Evolutionary conservation across 495 filamentous ascomycete genomes (phyloP).

Genomic region (Penicillium pulvis): DNA sequence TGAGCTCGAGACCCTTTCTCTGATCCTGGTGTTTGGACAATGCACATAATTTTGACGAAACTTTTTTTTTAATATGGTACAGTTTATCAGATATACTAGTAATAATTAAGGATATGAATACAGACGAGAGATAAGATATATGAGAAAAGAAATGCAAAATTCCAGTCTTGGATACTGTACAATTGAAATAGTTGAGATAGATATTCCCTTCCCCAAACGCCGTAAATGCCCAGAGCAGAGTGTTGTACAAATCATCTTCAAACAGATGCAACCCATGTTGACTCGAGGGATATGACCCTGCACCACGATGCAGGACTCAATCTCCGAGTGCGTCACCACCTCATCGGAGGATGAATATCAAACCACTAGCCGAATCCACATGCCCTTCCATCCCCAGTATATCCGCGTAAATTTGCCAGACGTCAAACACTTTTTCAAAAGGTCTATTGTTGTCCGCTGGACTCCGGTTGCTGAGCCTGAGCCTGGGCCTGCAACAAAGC

Average conservation of each 20-base stretch:
- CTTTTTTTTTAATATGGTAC: neutral
- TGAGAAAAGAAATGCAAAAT: conserved; percentile 3
- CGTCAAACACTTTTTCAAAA: neutral
- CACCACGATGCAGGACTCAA: neutral
- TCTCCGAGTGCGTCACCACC: neutral
- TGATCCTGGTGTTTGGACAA: conserved; percentile 2
- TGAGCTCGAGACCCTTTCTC: neutral
- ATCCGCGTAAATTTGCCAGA: neutral
- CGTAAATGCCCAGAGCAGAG: conserved; percentile 41
- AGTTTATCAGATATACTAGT: neutral
- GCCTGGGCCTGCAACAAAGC: conserved; percentile 43
- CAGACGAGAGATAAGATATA: conserved; percentile 9
- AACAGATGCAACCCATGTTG: conserved; percentile 19
- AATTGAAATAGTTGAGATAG: conserved; percentile 1
- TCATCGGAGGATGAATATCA: neutral
- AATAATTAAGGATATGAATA: conserved; percentile 15
- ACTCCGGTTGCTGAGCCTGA: conserved; percentile 33
- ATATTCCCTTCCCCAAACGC: conserved; percentile 25
- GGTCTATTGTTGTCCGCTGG: conserved; percentile 16
- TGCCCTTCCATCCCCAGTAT: neutral
- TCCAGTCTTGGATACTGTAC: conserved; percentile 6
- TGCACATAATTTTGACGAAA: conserved; percentile 9
- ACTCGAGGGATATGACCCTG: neutral
- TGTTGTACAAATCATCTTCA: conserved; percentile 30
- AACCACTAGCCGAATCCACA: neutral